Percentiles rank a stretch among this genome's conserved stretches.
phyloP scores from a whole-genome alignment of 768 basidiomycete genomes.

The Boletus coccyginus region DNA sequence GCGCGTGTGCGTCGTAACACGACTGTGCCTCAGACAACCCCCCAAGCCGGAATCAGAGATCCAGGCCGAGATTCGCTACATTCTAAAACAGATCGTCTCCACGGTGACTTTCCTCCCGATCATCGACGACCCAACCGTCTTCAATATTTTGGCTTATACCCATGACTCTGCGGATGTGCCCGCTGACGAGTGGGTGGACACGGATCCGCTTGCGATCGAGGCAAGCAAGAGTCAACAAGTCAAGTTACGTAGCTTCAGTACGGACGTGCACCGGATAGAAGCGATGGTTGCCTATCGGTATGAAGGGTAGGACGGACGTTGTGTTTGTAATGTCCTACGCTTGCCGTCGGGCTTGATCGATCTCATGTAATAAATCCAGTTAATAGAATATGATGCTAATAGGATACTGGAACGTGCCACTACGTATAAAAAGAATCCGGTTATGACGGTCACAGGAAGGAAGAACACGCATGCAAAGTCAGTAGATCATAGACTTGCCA shows the following conservation, averaged over 20 bases:
- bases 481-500: constrained; percentile 23
- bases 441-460: not conserved
- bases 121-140: constrained; percentile 91
- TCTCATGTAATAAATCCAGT: not conserved
- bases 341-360: not conserved
- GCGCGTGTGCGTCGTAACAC: not conserved
- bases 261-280: constrained; percentile 96
- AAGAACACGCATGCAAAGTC: not conserved
- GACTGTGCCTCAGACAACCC: constrained; percentile 36
- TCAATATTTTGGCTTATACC: constrained; percentile 97
- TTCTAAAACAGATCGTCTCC: constrained; percentile 97
- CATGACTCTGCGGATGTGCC: constrained; percentile 90
- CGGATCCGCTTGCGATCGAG: constrained; percentile 89
- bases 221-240: constrained; percentile 91
- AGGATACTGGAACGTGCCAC: not conserved
- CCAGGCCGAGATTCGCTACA: constrained; percentile 95
- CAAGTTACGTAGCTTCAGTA: constrained; percentile 94
- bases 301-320: constrained; percentile 53
- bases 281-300: constrained; percentile 98
- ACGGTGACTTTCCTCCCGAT: constrained; percentile 96
- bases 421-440: not conserved
- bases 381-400: not conserved
- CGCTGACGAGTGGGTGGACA: constrained; percentile 93
- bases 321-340: not conserved
- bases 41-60: constrained; percentile 85